A percentile compares a stretch with the other conserved stretches of the same genome.
phyloP scores from a whole-genome alignment of 108 stramenopile species.

The Ochromonas danica region DNA sequence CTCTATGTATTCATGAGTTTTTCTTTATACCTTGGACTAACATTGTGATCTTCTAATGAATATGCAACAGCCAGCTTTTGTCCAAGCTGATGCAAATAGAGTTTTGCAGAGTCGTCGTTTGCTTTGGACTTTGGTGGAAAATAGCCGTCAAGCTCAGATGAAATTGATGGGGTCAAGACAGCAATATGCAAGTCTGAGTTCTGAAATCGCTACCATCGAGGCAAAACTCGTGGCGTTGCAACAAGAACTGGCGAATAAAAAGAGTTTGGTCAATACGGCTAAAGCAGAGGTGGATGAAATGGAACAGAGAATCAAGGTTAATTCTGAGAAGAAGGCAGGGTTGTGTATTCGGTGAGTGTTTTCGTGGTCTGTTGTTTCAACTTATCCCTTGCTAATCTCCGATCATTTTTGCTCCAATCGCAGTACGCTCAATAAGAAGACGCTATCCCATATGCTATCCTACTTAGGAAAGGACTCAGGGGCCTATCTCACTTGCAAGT shows the following conservation, averaged over 20 bases:
- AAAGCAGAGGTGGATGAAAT: not conserved
- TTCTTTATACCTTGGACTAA: too few relatives aligned
- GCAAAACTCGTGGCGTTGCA: not conserved
- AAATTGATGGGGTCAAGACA: not conserved
- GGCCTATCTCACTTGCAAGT: slow-evolving; percentile 11
- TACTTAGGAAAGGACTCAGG: not conserved
- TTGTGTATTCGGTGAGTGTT: not conserved
- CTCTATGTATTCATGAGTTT: too few relatives aligned
- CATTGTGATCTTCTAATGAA: too few relatives aligned
- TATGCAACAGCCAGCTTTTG: slow-evolving; percentile 7
- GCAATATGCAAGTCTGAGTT: not conserved
- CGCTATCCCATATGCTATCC: not conserved
- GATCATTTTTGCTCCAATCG: not conserved
- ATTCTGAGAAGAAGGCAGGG: not conserved
- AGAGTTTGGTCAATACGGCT: not conserved
- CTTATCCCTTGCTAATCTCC: not conserved
- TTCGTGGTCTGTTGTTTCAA: not conserved
- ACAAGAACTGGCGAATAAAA: not conserved
- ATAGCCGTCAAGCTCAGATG: not conserved
- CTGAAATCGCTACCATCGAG: not conserved
- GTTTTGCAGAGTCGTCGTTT: not conserved
- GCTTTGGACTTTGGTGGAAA: not conserved
- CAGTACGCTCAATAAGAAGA: not conserved
- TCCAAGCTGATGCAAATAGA: not conserved
- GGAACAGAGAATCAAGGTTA: not conserved